Base-by-base conservation (phyloP, 768 basidiomycete genomes). In the Hericium alpestre region DNA sequence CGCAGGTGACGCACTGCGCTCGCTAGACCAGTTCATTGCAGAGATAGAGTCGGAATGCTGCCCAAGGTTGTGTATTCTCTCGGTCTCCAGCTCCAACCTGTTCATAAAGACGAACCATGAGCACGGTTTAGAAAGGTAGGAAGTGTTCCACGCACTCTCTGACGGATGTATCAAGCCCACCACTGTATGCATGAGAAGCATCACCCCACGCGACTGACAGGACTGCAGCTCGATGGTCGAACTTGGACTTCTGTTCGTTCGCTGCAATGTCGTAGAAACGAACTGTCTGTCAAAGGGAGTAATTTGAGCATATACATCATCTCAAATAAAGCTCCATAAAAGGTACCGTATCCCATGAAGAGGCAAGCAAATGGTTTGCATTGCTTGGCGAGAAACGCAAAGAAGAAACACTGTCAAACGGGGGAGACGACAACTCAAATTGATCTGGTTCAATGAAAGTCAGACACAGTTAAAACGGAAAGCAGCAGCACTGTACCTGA, bases 161-260 rank as follows among this genome's bases (percentile, higher is more conserved):
- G 2, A 96, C 82, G 20, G 84, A 80, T 9, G 88, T 86, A 63
- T 93, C 93, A 20, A 96, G 73, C 0, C 93, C 93, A 4, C 92
- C 95, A 56, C 88, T 93, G 66, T 83, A 97, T 0, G 79, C 93
- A 56, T 81, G 79, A 7, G 71, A 72, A 1, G 74, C 77, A 58
- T 89, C 85, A 1, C 74, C 77, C 69, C 92, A 98, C 55, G 82
- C 75, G 61, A 87, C 87, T 1, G 87, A 80, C n/a, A 98, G 76
- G 10, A 97, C 86, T 0, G 93, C 89, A 4, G 92, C 92, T 18
- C 90, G 82, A 58, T 95, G 89, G 48, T 92, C 87, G 64, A 90
- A 91, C 62, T 90, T 91, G n/a, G 82, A 78, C 63, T 84, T 84
- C 63, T 81, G 79, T 56, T 85, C 81, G 65, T 83, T 84, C 27